Evolutionary conservation across 768 basidiomycete genomes (phyloP).

Genomic region (Saitozyma sp.): DNA sequence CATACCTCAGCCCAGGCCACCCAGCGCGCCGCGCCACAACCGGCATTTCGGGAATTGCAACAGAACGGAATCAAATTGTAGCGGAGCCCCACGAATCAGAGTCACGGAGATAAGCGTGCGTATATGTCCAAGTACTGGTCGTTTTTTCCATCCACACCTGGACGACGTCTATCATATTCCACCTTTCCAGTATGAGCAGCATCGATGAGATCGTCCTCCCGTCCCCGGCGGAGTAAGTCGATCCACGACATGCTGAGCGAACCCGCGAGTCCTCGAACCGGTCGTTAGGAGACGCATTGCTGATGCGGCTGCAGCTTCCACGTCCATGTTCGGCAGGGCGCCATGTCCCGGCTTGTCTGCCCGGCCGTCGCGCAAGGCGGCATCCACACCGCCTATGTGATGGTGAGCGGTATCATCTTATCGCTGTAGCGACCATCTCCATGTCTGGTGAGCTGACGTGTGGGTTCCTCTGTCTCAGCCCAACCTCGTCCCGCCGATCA

Average conservation of each 20-base stretch:
- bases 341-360: slow-evolving; percentile 75
- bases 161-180: neutral
- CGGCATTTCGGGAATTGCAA: no score
- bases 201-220: slow-evolving; percentile 40
- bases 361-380: slow-evolving; percentile 90
- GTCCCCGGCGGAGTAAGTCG: slow-evolving; percentile 48
- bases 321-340: slow-evolving; percentile 90
- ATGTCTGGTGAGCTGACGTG: neutral
- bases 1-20: no score
- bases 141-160: neutral
- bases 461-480: slow-evolving; percentile 63
- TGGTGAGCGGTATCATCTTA: slow-evolving; percentile 62
- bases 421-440: neutral
- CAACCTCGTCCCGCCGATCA: slow-evolving; percentile 86
- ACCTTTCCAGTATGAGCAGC: neutral
- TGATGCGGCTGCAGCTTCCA: slow-evolving; percentile 64
- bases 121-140: neutral
- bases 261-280: neutral
- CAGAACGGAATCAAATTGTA: no score
- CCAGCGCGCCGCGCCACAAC: no score
- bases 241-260: neutral
- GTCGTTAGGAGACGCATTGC: neutral
- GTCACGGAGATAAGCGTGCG: neutral
- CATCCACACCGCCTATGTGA: slow-evolving; percentile 89
- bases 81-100: no score